Base-by-base conservation (phyloP, 441 rosid species). In the Populus hybrid region DNA sequence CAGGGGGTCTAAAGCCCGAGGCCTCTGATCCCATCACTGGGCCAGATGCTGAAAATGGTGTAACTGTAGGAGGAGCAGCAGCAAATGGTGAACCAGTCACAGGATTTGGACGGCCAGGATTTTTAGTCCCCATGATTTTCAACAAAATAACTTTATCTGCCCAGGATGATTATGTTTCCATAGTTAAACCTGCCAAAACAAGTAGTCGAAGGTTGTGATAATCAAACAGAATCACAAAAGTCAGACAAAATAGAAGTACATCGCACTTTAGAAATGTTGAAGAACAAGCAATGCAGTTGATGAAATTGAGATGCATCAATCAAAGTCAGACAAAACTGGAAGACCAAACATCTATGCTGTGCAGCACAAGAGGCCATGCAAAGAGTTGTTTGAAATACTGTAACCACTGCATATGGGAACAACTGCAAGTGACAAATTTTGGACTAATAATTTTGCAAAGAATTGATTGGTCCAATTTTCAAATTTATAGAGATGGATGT, bases 91-190 rank as follows among this genome's bases (percentile, higher is more conserved):
- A 72, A 30, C 88, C n/a, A 11, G 89, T 81, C 74, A 81, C 82
- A 69, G 91, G 92, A 79, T 79, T 87, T 8, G 95, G 90, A 82
- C 85, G 92, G 59, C 91, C 89, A 18, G 90, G 88, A 77, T 94
- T 91, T 77, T 93, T 94, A 77, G 92, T 87, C 81, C 88, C 91
- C 98, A 96, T 94, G 69, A 82, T 46, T 82, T 84, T 66, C 72
- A 78, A 53, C 53, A 74, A 35, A 75, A 75, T 8, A 35, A 66
- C 73, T 68, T 42, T 11, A 42, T 75, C 63, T 75, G 75, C 77
- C 74, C 42, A 30, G 14, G 68, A 80, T 8, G 26, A 10, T 77
- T 81, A 89, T 69, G 75, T 81, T 82, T 80, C 82, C 89, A 84
- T 85, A 24, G 75, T 73, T 65, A 77, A 75, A 79, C 85, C 88